These are phyloP conservation scores for Ceratocystis huliohia DNA, from an alignment of 2,329 filamentous ascomycete species.

Conservation along the genomic window DNA sequence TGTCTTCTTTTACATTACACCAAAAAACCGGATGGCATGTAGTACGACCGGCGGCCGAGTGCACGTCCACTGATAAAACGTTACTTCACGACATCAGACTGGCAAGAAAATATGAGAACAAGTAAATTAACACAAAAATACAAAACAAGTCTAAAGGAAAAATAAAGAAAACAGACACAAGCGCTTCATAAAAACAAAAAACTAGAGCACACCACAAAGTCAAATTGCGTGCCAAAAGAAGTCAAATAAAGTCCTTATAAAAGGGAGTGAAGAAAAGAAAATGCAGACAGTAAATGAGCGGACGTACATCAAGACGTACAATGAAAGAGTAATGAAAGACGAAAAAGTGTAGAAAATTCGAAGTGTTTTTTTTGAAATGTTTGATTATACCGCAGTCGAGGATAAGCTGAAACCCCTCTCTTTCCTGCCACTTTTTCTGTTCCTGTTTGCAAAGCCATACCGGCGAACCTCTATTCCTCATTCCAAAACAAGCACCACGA, in stretches of 20 bases:
- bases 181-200: neutral
- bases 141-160: neutral
- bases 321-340: neutral
- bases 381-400: constrained; percentile 6
- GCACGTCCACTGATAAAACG: neutral
- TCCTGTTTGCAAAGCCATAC: constrained; percentile 2
- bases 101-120: neutral
- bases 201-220: neutral
- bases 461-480: neutral
- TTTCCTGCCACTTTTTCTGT: constrained; percentile 1
- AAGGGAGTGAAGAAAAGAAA: constrained; percentile 11
- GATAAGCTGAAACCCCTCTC: constrained; percentile 7
- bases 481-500: constrained; percentile 14
- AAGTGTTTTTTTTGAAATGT: neutral
- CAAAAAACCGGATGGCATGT: neutral
- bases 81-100: neutral
- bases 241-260: constrained; percentile 8
- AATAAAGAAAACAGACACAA: neutral
- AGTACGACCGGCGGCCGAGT: neutral
- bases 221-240: neutral
- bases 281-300: constrained; percentile 7
- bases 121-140: neutral
- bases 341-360: neutral
- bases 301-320: neutral
- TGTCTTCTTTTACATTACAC: neutral